phyloP scores from a whole-genome alignment of 2,329 filamentous ascomycete genomes.

The Aspergillus alliaceus region DNA sequence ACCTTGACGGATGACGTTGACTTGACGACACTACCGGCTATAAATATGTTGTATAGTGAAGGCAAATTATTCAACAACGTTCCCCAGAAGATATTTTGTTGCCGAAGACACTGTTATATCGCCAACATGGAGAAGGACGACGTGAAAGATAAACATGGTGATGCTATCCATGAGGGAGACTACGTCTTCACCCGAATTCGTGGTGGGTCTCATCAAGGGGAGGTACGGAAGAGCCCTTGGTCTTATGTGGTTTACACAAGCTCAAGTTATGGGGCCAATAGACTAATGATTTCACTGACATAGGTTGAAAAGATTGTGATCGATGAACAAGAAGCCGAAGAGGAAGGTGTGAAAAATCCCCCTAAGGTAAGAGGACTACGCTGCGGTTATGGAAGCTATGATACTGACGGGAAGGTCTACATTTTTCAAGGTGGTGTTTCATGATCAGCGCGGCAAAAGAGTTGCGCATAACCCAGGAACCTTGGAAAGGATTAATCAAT shows the following conservation, averaged over 20 bases:
- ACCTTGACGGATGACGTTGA: neutral
- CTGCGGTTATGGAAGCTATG: too few species aligned
- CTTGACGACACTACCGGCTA: too few species aligned
- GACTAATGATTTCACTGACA: neutral
- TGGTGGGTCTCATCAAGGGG: constrained; percentile 1
- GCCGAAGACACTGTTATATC: too few species aligned
- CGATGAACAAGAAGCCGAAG: neutral
- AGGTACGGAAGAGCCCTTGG: neutral
- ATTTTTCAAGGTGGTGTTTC: neutral
- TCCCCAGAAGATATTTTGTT: too few species aligned
- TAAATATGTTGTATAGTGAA: too few species aligned
- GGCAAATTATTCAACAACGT: too few species aligned
- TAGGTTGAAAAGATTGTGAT: constrained; percentile 1
- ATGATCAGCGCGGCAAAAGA: constrained; percentile 4
- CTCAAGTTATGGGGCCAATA: neutral
- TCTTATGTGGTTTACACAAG: too few species aligned
- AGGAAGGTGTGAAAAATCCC: constrained; percentile 4
- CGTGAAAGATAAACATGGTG: constrained; percentile 4
- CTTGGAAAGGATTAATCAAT: neutral
- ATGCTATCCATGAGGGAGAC: neutral
- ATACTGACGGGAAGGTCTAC: neutral
- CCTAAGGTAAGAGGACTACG: neutral
- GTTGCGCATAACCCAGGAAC: constrained; percentile 4
- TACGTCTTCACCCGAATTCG: constrained; percentile 5
- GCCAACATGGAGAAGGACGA: neutral